Base-by-base conservation (phyloP, 2,329 filamentous ascomycete genomes). In the Meredithiella fracta region DNA sequence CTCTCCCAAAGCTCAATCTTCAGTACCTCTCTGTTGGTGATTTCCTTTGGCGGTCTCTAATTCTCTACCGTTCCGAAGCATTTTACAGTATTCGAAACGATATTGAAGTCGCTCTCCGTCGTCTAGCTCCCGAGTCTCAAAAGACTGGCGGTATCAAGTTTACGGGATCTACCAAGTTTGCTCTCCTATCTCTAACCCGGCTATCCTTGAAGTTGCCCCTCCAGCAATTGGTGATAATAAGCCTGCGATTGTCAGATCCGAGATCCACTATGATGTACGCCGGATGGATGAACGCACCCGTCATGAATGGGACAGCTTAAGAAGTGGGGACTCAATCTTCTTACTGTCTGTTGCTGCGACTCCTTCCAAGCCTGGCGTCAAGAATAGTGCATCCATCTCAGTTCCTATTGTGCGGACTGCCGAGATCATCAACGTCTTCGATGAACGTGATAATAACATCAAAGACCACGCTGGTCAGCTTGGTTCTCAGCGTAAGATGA, bases 1-100 rank as follows among this genome's bases (percentile, higher is more conserved):
- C 92, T 2, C 80, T 98, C 47, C 92, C 92, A 2, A 98, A 98
- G 66, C 70, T 97, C 49, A 98, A 96, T 63, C 72, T 98, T 26
- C 92, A 98, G 65, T 98, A 98, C 67, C 74, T 98, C 14, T 94
- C 90, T 2, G 80, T 95, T 53, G 89, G 89, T 2, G 92, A 98
- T 67, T 98, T 98, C 63, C 71, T 98, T n/a, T 98, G 90, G 89
- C 80, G 94, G 60, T 89, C 91, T 0, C 83, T 97, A 63, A 76
- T 94, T 14, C 73, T 98, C 7, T 92, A 95, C 66, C 82, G 91
- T 42, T 86, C 83, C 58, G 92, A 98, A 67, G 79, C 91, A 0
- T 96, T 97, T 66, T 97, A 94, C 66, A 86, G 88, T 59, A 91
- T 98, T 59, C 81, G 89, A 49, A 91, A 89, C 64, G 88, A 98